phyloP scores from a whole-genome alignment of 352 stramenopile species.

The Phytophthora pseudosyringae region DNA sequence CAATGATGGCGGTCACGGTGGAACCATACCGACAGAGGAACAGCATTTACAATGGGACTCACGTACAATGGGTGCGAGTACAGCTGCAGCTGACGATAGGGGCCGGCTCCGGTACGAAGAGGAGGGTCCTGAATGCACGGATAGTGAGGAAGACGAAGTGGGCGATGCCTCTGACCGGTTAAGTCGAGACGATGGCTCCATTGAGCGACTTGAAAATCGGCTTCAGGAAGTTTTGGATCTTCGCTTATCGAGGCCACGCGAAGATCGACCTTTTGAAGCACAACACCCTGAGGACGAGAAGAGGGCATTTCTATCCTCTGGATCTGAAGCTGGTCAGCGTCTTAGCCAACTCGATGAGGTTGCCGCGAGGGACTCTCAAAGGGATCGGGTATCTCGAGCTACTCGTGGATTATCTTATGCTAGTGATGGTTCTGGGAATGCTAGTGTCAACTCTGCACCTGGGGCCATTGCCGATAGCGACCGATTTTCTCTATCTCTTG shows the following conservation, averaged over 20 bases:
- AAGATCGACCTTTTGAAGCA: not conserved
- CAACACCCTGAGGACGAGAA: not conserved
- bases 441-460: conserved; percentile 1
- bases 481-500: not conserved
- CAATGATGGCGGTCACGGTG: not conserved
- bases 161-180: not conserved
- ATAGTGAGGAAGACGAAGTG: conserved; percentile 12
- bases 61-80: not conserved
- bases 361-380: not conserved
- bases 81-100: not conserved
- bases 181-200: conserved; percentile 15
- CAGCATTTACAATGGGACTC: conserved; percentile 1
- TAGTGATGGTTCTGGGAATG: not conserved
- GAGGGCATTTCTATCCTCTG: not conserved
- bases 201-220: conserved; percentile 37
- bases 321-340: conserved; percentile 5
- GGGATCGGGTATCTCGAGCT: not conserved
- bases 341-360: conserved; percentile 6
- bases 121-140: conserved; percentile 15
- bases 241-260: conserved; percentile 8
- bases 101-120: not conserved
- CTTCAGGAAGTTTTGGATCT: conserved; percentile 45
- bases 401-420: not conserved
- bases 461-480: conserved; percentile 4
- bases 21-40: not conserved